These are phyloP conservation scores for Scenedesmus sp. DNA, from an alignment of 163 green algal species.

Conservation along the genomic window DNA sequence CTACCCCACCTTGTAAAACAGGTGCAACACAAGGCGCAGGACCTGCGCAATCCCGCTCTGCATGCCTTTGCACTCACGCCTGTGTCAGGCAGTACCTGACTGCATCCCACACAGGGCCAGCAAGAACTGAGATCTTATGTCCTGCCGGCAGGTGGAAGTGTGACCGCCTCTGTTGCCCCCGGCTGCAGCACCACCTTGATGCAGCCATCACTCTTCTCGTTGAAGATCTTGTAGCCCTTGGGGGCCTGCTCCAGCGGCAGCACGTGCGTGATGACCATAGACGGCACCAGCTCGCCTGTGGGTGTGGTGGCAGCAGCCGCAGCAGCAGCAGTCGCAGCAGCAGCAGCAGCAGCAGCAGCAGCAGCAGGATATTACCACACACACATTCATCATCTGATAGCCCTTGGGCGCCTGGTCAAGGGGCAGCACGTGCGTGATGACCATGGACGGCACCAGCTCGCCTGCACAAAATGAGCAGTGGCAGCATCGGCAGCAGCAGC, in stretches of 20 bases:
- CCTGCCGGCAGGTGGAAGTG: not conserved
- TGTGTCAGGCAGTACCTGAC: too few relatives aligned
- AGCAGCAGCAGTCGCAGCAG: not conserved
- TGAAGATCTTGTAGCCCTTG: conserved; percentile 84
- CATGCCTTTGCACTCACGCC: too few relatives aligned
- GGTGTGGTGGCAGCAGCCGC: conserved; percentile 19
- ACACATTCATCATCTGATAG: conserved; percentile 86
- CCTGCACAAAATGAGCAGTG: conserved; percentile 43
- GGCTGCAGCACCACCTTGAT: conserved; percentile 79
- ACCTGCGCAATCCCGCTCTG: too few relatives aligned
- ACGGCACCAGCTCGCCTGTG: conserved; percentile 73
- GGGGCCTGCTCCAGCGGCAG: conserved; percentile 72
- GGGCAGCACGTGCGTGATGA: conserved; percentile 81
- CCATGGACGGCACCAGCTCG: conserved; percentile 75
- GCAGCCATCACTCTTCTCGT: conserved; percentile 80
- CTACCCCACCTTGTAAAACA: too few relatives aligned
- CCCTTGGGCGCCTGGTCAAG: conserved; percentile 70
- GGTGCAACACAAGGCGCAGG: too few relatives aligned
- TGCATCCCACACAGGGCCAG: too few relatives aligned
- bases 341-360: conserved; percentile 55
- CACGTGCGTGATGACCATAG: conserved; percentile 82
- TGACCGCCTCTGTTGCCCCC: not conserved
- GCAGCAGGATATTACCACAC: conserved; percentile 86
- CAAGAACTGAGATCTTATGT: not conserved
- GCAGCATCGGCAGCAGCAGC: conserved; percentile 64